Evolutionary conservation across 495 filamentous ascomycete species (phyloP), one percentile per base, ranked within the genome.

Genomic region (Penicillium paxilli): DNA sequence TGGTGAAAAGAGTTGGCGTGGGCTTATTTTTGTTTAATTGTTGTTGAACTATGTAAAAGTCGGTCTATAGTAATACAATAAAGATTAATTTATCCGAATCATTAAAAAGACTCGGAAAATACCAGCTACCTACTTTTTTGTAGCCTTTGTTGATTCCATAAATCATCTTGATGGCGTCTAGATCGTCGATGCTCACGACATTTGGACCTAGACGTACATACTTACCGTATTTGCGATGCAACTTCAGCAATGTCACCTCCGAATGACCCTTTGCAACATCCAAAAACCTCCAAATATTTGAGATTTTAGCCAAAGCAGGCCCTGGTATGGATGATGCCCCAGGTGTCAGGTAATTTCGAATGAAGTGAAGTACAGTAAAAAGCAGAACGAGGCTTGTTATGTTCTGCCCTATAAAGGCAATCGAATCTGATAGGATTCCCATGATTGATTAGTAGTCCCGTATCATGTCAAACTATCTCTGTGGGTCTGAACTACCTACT

Each of bases 131-230:
- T 33, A 62, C 59, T 30, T 62, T 62, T 12, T 44, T 20, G 16
- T 54, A 62, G 0, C 59, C 55, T 10, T 58, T 51, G n/a, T 62
- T 62, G n/a, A 58, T 58, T 3, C 59, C 55, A 51, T 62, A 62
- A 20, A 62, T 52, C 1, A 30, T 53, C 32, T 61, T 58, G 30
- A 80, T 72, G 0, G 65, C 79, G 22, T 72, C 70, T 8, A 57
- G 57, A 26, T 77, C 73, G 30, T 70, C 56, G 14, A 86, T 72
- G 40, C 77, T 84, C 14, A 87, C 69, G 24, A 78, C 73, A 17
- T 83, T 76, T 5, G 85, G 84, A 0, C 83, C 83, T 4, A 86
- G 63, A 7, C 85, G 75, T 14, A 88, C 84, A 5, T 79, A 67
- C 1, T 76, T 66, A 0, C 85, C 85, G 55, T 85, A 80, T 23